Percentiles rank a stretch among this genome's conserved stretches.
These are phyloP conservation scores for Aaosphaeria arxii DNA, from an alignment of 2,329 filamentous ascomycete genomes.

Conservation along the genomic window DNA sequence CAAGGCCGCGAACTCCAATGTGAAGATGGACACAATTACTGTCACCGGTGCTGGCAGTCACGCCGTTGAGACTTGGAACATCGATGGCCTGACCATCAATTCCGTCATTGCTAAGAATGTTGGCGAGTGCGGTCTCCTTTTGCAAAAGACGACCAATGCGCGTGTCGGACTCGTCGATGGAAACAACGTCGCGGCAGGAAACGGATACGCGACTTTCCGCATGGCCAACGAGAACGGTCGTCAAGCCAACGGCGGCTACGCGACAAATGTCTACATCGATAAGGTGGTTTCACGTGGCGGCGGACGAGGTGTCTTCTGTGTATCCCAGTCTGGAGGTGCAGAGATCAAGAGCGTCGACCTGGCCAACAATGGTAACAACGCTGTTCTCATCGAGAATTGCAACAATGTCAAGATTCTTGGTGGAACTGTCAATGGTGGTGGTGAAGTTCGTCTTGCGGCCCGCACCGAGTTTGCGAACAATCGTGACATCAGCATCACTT, in stretches of 20 bases:
- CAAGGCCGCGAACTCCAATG: slow-evolving; percentile 50
- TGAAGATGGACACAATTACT: slow-evolving; percentile 52
- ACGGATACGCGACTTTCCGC: slow-evolving; percentile 56
- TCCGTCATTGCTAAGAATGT: slow-evolving; percentile 53
- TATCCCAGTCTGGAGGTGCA: slow-evolving; percentile 54
- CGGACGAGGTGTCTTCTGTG: slow-evolving; percentile 57
- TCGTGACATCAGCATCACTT: slow-evolving; percentile 49
- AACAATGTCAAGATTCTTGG: slow-evolving; percentile 53
- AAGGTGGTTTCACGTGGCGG: slow-evolving; percentile 55
- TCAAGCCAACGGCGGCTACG: slow-evolving; percentile 48
- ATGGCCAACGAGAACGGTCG: slow-evolving; percentile 58
- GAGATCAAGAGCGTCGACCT: slow-evolving; percentile 51
- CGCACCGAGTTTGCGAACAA: slow-evolving; percentile 55
- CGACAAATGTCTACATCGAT: slow-evolving; percentile 53
- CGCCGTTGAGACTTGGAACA: slow-evolving; percentile 60
- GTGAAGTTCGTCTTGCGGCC: slow-evolving; percentile 54
- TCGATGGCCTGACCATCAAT: slow-evolving; percentile 52
- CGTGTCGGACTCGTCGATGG: slow-evolving; percentile 55
- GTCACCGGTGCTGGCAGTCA: slow-evolving; percentile 55
- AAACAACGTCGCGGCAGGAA: slow-evolving; percentile 52
- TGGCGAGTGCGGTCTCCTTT: slow-evolving; percentile 56
- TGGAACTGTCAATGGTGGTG: slow-evolving; percentile 54
- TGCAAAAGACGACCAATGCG: slow-evolving; percentile 54
- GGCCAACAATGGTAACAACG: slow-evolving; percentile 54
- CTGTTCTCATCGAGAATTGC: slow-evolving; percentile 59